Evolutionary conservation across 208 protist genomes (phyloP).

Genomic region (Leishmania tropica): DNA sequence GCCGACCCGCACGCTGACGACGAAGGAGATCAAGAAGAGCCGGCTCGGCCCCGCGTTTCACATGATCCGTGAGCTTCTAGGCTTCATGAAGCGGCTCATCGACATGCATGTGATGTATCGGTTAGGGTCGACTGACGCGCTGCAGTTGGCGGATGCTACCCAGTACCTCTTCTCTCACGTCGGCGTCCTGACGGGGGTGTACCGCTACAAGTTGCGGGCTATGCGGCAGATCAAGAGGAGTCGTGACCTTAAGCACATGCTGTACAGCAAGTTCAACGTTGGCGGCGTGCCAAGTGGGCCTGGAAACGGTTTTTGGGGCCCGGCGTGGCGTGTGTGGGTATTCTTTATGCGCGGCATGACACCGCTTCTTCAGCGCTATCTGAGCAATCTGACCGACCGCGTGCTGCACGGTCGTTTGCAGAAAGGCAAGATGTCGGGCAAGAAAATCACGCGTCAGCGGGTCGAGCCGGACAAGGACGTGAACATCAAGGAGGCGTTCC

Average conservation of each 20-base stretch:
- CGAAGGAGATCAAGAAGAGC: conserved; percentile 99
- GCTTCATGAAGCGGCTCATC: conserved; percentile 99
- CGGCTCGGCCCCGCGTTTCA: conserved; percentile 99
- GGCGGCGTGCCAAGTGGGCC: conserved; percentile 99
- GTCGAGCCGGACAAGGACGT: conserved; percentile 99
- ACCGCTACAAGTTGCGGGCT: conserved; percentile 99
- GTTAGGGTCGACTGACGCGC: conserved; percentile 98
- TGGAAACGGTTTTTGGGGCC: conserved; percentile 99
- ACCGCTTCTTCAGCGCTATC: conserved; percentile 99
- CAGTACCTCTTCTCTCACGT: conserved; percentile 99
- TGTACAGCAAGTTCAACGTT: conserved; percentile 99
- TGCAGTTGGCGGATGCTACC: conserved; percentile 99
- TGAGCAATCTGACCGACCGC: conserved; percentile 99
- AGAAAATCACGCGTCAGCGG: conserved; percentile 99
- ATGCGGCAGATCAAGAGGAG: conserved; percentile 99
- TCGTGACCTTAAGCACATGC: conserved; percentile 99
- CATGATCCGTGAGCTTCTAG: conserved; percentile 99
- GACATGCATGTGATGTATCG: conserved; percentile 99
- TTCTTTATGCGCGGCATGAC: conserved; percentile 99
- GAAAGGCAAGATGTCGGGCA: conserved; percentile 96
- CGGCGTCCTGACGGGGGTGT: conserved; percentile 99
- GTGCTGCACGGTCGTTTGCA: conserved; percentile 98
- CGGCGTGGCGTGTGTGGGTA: conserved; percentile 99
- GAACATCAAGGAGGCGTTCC: conserved; percentile 99
- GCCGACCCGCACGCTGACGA: conserved; percentile 99